These are phyloP conservation scores for Oehlia diaphana DNA, from an alignment of 192 early-diverging fungal species.

Conservation along the genomic window DNA sequence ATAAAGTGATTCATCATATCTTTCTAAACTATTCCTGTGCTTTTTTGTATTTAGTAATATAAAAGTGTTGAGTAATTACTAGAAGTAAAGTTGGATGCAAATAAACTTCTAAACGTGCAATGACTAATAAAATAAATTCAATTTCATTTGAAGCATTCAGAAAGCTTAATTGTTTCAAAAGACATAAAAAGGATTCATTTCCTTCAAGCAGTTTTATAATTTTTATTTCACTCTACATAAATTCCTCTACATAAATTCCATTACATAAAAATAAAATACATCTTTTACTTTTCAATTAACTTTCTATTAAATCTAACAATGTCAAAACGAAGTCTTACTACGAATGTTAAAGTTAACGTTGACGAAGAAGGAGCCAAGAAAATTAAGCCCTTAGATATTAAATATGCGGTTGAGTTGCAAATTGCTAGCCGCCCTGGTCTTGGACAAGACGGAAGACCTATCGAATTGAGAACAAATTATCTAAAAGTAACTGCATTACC, in stretches of 20 bases:
- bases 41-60: too few relatives aligned
- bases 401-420: not conserved
- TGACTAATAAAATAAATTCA: not conserved
- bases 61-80: too few relatives aligned
- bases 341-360: not conserved
- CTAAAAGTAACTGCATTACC: not conserved
- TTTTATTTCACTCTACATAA: too few relatives aligned
- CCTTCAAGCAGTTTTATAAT: too few relatives aligned
- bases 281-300: not conserved
- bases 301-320: not conserved
- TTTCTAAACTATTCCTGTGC: too few relatives aligned
- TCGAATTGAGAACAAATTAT: constrained; percentile 1
- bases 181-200: not conserved
- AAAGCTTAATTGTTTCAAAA: not conserved
- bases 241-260: too few relatives aligned
- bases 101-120: too few relatives aligned
- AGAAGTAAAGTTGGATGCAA: too few relatives aligned
- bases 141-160: not conserved
- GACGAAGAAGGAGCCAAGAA: not conserved
- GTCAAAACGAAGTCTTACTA: not conserved
- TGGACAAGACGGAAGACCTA: not conserved
- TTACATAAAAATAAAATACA: too few relatives aligned
- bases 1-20: too few relatives aligned
- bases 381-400: not conserved
- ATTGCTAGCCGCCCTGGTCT: not conserved